Evolutionary conservation across 2,329 filamentous ascomycete genomes (phyloP).

Genomic region (Fusarium sp.): DNA sequence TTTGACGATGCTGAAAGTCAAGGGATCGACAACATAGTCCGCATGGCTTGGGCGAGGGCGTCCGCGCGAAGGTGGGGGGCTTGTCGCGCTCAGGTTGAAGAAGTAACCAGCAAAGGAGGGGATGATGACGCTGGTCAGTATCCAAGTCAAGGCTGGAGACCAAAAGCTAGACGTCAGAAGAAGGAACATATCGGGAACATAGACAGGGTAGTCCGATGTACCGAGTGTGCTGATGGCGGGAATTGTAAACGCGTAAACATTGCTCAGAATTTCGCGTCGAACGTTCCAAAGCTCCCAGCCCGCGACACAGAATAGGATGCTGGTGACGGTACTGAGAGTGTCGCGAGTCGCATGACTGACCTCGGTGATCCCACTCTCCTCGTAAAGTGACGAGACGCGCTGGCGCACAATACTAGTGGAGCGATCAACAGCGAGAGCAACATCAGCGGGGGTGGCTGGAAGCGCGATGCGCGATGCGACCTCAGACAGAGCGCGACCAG

Average conservation of each 20-base stretch:
- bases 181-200: slow-evolving; percentile 82
- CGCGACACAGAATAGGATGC: slow-evolving; percentile 75
- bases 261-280: slow-evolving; percentile 75
- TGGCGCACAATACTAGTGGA: slow-evolving; percentile 73
- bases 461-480: slow-evolving; percentile 73
- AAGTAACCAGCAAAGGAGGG: slow-evolving; percentile 85
- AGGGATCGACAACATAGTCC: slow-evolving; percentile 78
- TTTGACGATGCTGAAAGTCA: slow-evolving; percentile 91
- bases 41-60: slow-evolving; percentile 52
- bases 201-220: slow-evolving; percentile 69
- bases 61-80: slow-evolving; percentile 54
- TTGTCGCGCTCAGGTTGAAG: slow-evolving; percentile 80
- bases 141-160: slow-evolving; percentile 82
- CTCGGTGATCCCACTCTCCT: slow-evolving; percentile 73
- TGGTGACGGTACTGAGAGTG: slow-evolving; percentile 75
- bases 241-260: slow-evolving; percentile 77
- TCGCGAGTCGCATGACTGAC: slow-evolving; percentile 74
- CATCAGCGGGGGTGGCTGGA: slow-evolving; percentile 81
- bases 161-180: slow-evolving; percentile 84
- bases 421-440: slow-evolving; percentile 80
- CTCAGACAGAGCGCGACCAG: slow-evolving; percentile 63
- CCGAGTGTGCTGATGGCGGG: slow-evolving; percentile 68
- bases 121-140: slow-evolving; percentile 74
- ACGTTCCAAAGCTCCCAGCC: slow-evolving; percentile 77
- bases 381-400: slow-evolving; percentile 71